Base-by-base conservation (phyloP, 805 yeast species). In the Yarrowia phangngaensis region DNA sequence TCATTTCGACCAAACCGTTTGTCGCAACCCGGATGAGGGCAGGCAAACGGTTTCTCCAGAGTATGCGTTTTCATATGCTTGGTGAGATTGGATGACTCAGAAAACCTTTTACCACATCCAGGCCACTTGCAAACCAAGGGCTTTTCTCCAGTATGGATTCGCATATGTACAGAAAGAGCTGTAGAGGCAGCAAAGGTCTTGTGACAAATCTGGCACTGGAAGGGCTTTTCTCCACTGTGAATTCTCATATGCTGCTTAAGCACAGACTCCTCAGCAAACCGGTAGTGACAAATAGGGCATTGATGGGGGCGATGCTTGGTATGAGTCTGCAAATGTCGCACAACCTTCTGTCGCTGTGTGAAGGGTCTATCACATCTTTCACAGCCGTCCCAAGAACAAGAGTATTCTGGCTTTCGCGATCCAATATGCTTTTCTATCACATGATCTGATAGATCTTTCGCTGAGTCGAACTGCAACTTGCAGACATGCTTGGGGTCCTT, bases 201-300 rank as follows among this genome's bases (percentile, higher is more conserved):
- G 4, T 75, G 80, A 64, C 98, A 90, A 1, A 70, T 60, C 19
- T 73, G 69, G 64, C 98, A 90, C 47, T 64, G 64, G 62, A 73
- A 88, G 1, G 97, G 97, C 59, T 80, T 84, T 58, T 88, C 97
- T 2, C 96, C 96, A 1, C 90, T 79, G 63, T 90, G 97, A 3
- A 77, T 79, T 46, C 96, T 70, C 69, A 74, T 64, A 64, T 92
- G 98, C 64, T 87, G 95, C 32, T 74, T 73, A 33, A 92, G 70
- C 73, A 83, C 82, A 23, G 82, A 69, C 41, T 83, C 85, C 32
- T 84, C 85, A 4, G 94, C 84, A 64, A 90, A 88, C 9, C 70
- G 62, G 50, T 80, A 78, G 2, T 77, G 73, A 63, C 98, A 92
- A 0, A 73, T 61, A 0, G 67, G 59, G 65, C 98, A 92, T 52